Base-by-base conservation (phyloP, 306 rosid species). In the Gynostemma pentaphyllum region DNA sequence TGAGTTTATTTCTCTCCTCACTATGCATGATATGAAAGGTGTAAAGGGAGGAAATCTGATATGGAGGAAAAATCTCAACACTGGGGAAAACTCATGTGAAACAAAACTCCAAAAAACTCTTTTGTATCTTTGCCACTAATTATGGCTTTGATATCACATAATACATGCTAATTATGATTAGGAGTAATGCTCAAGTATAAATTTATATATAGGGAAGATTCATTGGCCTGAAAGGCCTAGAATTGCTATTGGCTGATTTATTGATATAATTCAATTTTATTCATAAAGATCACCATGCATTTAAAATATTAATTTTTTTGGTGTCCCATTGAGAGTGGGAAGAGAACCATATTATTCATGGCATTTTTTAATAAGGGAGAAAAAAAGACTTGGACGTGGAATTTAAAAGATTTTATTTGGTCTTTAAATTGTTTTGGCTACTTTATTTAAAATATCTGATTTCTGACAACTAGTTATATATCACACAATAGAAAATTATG, bases 81-180 rank as follows among this genome's bases (percentile, higher is more conserved):
- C 75, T 83, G 78, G 76, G 77, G 80, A 81, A 77, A 64, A 71
- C 67, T 82, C 91, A 85, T 88, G 83, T 80, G 86, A 75, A 73
- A 72, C 68, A 75, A 84, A 80, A 80, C 79, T 81, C 46, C 66
- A 75, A 62, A 61, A 61, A 61, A 16, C 22, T 10, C 21, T 61
- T 22, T 32, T 32, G 37, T 72, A 76, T 77, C 81, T 78, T 77
- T 75, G 77, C 66, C 52, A 24, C 84, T 78, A 77, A 88, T 85
- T 76, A 88, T 85, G 74, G 36, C 80, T 68, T 45, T 61, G 16
- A 27, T 77, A 76, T 73, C 81, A 71, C 70, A 71, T 71, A 64
- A 67, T 74, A 68, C 27, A 68, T 55, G 23, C 59, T 69, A 49
- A 65, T 36, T 74, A 80, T 84, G 69, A 89, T 89, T 61, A 36